Conservation (phyloP, 345 rosid genomes). For the Populus nigra region DNA sequence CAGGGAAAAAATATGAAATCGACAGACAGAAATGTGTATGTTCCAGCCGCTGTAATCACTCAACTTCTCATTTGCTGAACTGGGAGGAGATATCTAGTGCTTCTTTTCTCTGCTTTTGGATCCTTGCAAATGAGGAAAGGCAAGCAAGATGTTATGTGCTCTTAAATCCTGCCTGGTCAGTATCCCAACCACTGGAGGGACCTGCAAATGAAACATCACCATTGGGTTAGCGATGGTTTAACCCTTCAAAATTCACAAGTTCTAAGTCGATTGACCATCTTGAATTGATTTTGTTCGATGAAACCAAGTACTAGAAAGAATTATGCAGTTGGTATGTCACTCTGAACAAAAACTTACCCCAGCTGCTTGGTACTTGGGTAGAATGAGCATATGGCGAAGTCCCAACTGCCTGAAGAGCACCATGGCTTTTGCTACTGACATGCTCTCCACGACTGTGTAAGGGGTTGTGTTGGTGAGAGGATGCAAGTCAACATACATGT, state of each 20-base stretch:
- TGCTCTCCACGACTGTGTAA: constrained; percentile 76
- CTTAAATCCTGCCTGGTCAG: constrained; percentile 82
- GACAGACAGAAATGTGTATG: constrained; percentile 12
- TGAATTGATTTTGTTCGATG: background rate
- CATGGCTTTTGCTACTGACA: constrained; percentile 90
- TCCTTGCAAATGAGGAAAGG: constrained; percentile 64
- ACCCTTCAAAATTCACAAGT: background rate
- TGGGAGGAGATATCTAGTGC: constrained; percentile 4
- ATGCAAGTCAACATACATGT: constrained; percentile 82
- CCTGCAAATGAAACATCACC: constrained; percentile 37
- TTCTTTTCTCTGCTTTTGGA: constrained; percentile 41
- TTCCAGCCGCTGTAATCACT: constrained; percentile 11
- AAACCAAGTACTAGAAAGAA: background rate
- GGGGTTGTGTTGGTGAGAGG: constrained; percentile 89
- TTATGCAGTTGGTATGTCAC: background rate
- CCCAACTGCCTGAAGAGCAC: constrained; percentile 81
- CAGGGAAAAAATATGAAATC: constrained; percentile 18
- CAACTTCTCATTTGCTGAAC: background rate
- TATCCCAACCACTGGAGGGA: constrained; percentile 64
- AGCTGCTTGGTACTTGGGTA: constrained; percentile 66
- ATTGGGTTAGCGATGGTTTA: background rate
- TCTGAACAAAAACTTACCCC: constrained; percentile 51
- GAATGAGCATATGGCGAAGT: constrained; percentile 70
- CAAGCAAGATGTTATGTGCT: constrained; percentile 63
- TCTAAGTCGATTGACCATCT: background rate